Evolutionary conservation across 306 rosid species (phyloP), one percentile per base, ranked within the genome.

Genomic region (Fagus sylvatica): DNA sequence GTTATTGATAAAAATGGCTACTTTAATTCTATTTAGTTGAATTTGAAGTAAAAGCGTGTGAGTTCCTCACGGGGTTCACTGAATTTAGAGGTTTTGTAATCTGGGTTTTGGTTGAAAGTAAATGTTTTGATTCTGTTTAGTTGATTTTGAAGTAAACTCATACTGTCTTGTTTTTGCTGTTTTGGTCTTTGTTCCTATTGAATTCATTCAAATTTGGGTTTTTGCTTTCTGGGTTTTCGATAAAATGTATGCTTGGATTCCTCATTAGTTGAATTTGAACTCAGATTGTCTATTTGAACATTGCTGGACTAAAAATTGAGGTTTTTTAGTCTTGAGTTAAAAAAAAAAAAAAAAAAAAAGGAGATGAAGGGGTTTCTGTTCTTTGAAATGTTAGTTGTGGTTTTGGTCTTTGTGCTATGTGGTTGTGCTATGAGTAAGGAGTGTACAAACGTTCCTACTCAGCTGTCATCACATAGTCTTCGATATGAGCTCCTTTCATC

Each of bases 381-480:
- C 59, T 2, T 78, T 34, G 76, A 72, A 78, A 59, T 78, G 79
- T 57, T 76, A 42, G 72, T 49, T n/a, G 19, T 77, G 64, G 46
- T 78, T 48, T 19, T 85, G 33, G 10, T 67, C 34, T 74, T 77
- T 71, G 37, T 84, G 72, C 53, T 88, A 30, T 86, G 77, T 17
- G 81, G 74, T 81, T 77, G 42, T 78, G 89, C 60, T 62, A n/a
- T 17, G 81, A 79, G 75, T 28, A 92, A 87, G 75, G 93, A 91
- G 59, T 94, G 98, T 61, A 90, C 93, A 6, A 94, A 94, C 82
- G 12, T 2, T 82, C 87, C 88, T 37, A 80, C 93, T 13, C 79
- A 75, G 77, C 85, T 88, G 30, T 76, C 83, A 39, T 87, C 98
- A 1, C 98, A 94, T 81, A 80, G 88, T 2, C 41, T 83, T 10